phyloP scores from a whole-genome alignment of 73 alveolate genomes.

The Diophrys appendiculata region DNA sequence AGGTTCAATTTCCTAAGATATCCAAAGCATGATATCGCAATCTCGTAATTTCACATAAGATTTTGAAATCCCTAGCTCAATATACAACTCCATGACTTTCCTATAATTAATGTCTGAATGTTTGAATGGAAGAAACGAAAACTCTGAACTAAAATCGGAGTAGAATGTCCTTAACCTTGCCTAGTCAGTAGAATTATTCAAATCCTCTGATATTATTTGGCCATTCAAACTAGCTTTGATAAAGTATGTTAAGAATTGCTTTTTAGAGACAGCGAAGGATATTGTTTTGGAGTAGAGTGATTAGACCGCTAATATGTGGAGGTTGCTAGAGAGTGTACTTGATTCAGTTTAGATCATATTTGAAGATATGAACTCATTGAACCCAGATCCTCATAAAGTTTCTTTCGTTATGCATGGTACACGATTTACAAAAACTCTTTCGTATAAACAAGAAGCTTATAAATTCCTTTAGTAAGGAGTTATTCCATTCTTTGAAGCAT shows the following conservation, averaged over 20 bases:
- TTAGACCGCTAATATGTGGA: too few species aligned
- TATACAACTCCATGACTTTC: conserved; percentile 35
- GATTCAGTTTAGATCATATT: too few species aligned
- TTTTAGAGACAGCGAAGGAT: not conserved
- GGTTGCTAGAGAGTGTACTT: too few species aligned
- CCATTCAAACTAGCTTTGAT: conserved; percentile 46
- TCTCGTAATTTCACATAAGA: conserved; percentile 27
- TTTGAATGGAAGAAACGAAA: conserved; percentile 51
- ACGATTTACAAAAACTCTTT: too few species aligned
- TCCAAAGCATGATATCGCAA: not conserved
- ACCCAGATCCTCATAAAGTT: too few species aligned
- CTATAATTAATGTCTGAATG: conserved; percentile 30
- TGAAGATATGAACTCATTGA: too few species aligned
- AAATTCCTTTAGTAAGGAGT: too few species aligned
- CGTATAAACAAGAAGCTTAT: too few species aligned
- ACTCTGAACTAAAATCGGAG: conserved; percentile 45
- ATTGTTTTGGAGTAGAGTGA: too few species aligned
- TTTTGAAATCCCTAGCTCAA: conserved; percentile 24
- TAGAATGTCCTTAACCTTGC: conserved; percentile 21
- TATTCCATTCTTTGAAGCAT: too few species aligned
- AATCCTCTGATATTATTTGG: conserved; percentile 44
- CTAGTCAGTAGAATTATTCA: conserved; percentile 1
- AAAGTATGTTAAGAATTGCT: conserved; percentile 15
- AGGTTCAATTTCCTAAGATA: not conserved
- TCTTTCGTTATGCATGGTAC: too few species aligned